Percentiles rank a stretch among this genome's conserved stretches.
These are phyloP conservation scores for Auriculariales sp. DNA, from an alignment of 768 basidiomycete genomes.

Conservation along the genomic window DNA sequence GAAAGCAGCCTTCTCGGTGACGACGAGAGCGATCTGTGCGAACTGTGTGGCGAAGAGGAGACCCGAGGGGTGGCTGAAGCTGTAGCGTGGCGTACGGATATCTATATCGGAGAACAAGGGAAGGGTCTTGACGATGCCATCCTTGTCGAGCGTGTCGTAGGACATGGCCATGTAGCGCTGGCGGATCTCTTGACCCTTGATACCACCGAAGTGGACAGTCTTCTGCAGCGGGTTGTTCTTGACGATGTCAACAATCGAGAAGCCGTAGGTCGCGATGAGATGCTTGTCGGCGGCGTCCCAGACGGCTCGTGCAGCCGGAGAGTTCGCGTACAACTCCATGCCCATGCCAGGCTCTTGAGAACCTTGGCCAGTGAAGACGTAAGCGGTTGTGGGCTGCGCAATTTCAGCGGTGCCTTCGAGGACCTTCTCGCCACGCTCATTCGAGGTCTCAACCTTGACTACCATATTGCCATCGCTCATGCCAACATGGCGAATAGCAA, in stretches of 20 bases:
- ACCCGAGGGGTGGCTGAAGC: slow-evolving; percentile 94
- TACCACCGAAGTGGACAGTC: slow-evolving; percentile 97
- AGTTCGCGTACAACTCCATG: slow-evolving; percentile 91
- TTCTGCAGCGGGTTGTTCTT: slow-evolving; percentile 97
- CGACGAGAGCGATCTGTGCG: slow-evolving; percentile 95
- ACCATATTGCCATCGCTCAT: slow-evolving; percentile 92
- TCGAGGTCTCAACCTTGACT: slow-evolving; percentile 75
- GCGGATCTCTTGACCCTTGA: slow-evolving; percentile 96
- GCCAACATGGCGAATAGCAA: slow-evolving; percentile 77
- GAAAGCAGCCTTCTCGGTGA: slow-evolving; percentile 96
- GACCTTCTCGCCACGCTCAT: slow-evolving; percentile 79
- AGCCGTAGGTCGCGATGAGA: slow-evolving; percentile 87
- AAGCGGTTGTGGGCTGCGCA: slow-evolving; percentile 80
- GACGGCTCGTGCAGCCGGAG: slow-evolving; percentile 87
- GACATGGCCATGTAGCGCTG: slow-evolving; percentile 99
- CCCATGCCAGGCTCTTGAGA: slow-evolving; percentile 99
- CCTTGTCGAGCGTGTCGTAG: slow-evolving; percentile 93
- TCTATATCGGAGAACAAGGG: slow-evolving; percentile 95
- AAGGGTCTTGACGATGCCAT: slow-evolving; percentile 88
- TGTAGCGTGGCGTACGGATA: slow-evolving; percentile 86
- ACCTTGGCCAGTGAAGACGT: slow-evolving; percentile 97
- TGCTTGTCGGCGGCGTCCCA: slow-evolving; percentile 96
- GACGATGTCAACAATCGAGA: slow-evolving; percentile 97
- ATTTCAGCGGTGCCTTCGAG: slow-evolving; percentile 88
- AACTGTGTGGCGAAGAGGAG: slow-evolving; percentile 97